Evolutionary conservation across 2,329 filamentous ascomycete species (phyloP), one percentile per base, ranked within the genome.

Genomic region (Fusarium sp.): DNA sequence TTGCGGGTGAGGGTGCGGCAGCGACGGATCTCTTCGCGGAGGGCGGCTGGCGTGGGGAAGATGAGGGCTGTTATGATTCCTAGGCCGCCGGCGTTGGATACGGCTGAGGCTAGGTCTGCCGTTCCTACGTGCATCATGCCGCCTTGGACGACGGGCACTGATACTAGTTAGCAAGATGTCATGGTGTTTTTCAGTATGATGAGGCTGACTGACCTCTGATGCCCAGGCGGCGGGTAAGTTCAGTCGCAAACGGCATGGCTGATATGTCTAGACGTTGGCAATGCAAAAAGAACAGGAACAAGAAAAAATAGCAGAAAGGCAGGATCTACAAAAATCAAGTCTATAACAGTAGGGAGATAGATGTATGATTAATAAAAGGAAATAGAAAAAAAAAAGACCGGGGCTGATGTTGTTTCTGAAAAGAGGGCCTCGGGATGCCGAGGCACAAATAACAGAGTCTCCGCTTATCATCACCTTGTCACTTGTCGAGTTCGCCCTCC

Each of bases 21-120:
- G 85, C 90, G 92, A 73, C 90, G 92, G 84, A 99, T 99, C 86
- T 99, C 96, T 80, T 94, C 93, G 83, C 96, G 95, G 66, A 99
- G 92, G 81, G 94, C 95, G 83, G 95, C 94, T 57, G 96, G 96
- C 18, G 93, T 93, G 37, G 96, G 94, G 89, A 97, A 97, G 63
- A 97, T 98, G 80, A 98, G 91, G 57, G 93, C 94, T 34, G 94
- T 96, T 83, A 96, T 89, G 80, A 96, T 91, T 79, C 94, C 94
- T 64, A 96, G 87, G 57, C 93, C 94, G 75, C 94, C 94, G n/a
- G 93, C 93, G 83, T 94, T 94, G 80, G 90, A 93, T 72, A 95
- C 93, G 74, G 93, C 93, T 58, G 91, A 89, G 71, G 93, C 93
- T 76, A 95, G 87, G 82, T 94, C 93, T 60, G 94, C 94, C 78